A percentile compares a stretch with the other conserved stretches of the same genome.
These are phyloP conservation scores for Picea sitchensis DNA, from an alignment of 75 land plant species.

Conservation along the genomic window DNA sequence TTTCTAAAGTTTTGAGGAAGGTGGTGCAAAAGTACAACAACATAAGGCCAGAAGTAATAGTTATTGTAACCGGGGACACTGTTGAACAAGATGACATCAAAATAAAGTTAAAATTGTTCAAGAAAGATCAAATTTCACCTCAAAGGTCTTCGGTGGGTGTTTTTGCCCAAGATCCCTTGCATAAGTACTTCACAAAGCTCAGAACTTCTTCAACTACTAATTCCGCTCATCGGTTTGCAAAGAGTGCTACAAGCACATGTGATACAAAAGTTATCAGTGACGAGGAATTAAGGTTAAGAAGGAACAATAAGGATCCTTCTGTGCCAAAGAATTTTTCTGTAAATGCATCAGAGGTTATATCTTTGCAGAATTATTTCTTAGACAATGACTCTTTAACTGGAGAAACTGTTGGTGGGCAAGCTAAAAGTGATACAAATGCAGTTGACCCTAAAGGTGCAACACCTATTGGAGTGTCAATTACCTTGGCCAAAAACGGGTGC, in stretches of 20 bases:
- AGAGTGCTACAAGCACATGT: not conserved
- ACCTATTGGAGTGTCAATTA: too few relatives aligned
- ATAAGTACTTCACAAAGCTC: not conserved
- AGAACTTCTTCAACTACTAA: not conserved
- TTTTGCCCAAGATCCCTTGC: not conserved
- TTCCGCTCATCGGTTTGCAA: not conserved
- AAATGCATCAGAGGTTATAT: not conserved
- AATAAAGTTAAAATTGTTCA: not conserved
- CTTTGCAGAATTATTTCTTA: not conserved
- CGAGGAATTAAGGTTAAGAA: constrained; percentile 28
- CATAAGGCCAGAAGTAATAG: constrained; percentile 43
- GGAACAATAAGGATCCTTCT: not conserved
- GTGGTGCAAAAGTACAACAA: constrained; percentile 45
- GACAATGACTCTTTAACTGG: not conserved
- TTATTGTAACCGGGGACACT: constrained; percentile 32
- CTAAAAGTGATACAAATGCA: not conserved
- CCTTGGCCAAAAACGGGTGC: too few relatives aligned
- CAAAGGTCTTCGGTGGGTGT: not conserved
- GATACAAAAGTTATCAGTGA: constrained; percentile 22
- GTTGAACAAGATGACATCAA: not conserved
- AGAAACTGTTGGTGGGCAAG: not conserved
- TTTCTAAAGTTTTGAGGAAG: constrained; percentile 25
- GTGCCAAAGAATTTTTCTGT: not conserved
- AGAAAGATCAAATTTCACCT: not conserved
- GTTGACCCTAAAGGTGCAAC: constrained; percentile 1